These are phyloP conservation scores for Pseudozyma sp. DNA, from an alignment of 1,284 basidiomycete genomes.

Conservation along the genomic window DNA sequence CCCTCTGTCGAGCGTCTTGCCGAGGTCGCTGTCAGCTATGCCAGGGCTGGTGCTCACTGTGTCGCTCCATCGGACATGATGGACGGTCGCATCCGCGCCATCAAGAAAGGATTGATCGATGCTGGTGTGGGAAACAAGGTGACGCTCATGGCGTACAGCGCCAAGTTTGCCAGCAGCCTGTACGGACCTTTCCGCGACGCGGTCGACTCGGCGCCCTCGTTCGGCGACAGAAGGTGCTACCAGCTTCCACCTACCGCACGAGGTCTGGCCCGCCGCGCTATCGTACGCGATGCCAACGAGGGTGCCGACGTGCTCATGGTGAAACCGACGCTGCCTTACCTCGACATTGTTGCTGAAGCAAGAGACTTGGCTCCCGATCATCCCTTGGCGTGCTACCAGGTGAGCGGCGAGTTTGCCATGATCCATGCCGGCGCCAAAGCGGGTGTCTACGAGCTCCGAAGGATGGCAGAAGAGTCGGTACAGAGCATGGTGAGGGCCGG, in stretches of 20 bases:
- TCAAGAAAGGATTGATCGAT: slow-evolving; percentile 87
- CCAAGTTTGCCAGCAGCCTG: slow-evolving; percentile 95
- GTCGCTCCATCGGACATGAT: slow-evolving; percentile 99
- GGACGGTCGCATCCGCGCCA: slow-evolving; percentile 91
- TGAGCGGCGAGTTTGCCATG: slow-evolving; percentile 91
- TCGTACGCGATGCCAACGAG: slow-evolving; percentile 88
- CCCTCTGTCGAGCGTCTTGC: slow-evolving; percentile 81
- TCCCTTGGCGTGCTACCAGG: slow-evolving; percentile 87
- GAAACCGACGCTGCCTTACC: slow-evolving; percentile 94
- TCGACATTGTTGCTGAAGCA: slow-evolving; percentile 93
- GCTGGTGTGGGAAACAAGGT: slow-evolving; percentile 78
- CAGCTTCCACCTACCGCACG: slow-evolving; percentile 90
- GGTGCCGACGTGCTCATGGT: slow-evolving; percentile 99
- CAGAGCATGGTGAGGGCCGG: slow-evolving; percentile 92
- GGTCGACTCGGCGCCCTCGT: slow-evolving; percentile 91
- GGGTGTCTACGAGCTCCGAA: slow-evolving; percentile 89
- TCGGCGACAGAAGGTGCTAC: slow-evolving; percentile 96
- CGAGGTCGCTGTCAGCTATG: slow-evolving; percentile 91
- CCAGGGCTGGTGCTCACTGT: slow-evolving; percentile 92
- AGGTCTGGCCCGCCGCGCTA: slow-evolving; percentile 90
- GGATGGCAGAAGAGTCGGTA: slow-evolving; percentile 92
- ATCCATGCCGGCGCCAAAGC: slow-evolving; percentile 90
- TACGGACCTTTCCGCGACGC: slow-evolving; percentile 99
- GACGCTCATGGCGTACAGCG: slow-evolving; percentile 97
- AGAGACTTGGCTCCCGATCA: slow-evolving; percentile 83